Evolutionary conservation across 2,329 filamentous ascomycete genomes (phyloP), one percentile per base, ranked within the genome.

Genomic region (Rosellinia necatrix): DNA sequence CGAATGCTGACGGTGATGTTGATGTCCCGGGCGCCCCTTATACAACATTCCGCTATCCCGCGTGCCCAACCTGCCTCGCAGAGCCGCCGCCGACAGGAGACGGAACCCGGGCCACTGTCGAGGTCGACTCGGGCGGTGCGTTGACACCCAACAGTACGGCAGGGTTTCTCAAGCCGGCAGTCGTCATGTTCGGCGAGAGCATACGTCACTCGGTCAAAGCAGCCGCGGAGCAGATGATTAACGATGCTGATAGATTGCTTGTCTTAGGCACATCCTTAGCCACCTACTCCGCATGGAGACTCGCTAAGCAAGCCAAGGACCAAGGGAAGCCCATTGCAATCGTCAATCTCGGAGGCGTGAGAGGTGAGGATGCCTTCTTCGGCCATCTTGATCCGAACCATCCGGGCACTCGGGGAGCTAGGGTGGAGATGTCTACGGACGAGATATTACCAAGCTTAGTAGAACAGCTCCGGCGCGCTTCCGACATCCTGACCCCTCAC

Each of bases 171-270:
- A 97, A 97, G 70, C 94, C 94, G 3, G 90, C 90, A 1, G 92
- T 99, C 2, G 87, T 92, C 66, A 97, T 97, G 91, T 97, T 97
- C 71, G 94, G 94, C 13, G 94, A 97, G 74, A 92, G 85, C 57
- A 96, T 97, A 46, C 78, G 83, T 0, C 72, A 75, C 1, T 67
- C 75, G 1, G 86, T 92, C 30, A 97, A 96, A 71, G 72, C 76
- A 1, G 86, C 85, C 0, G 93, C 92, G 1, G 92, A 97, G 69
- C 76, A 84, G 24, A 89, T 89, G 10, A 85, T 97, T 46, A 90
- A 97, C 67, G 81, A 81, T 24, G 89, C 91, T 1, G 86, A 85
- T 5, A 84, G 85, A 56, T 74, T 97, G 30, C 77, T 97, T 19
- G 82, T 97, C 7, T 72, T 97, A 13, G 94, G 92, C 3, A 97